These are phyloP conservation scores for Pisolithus thermaeus DNA, from an alignment of 1,284 basidiomycete genomes.

Conservation along the genomic window DNA sequence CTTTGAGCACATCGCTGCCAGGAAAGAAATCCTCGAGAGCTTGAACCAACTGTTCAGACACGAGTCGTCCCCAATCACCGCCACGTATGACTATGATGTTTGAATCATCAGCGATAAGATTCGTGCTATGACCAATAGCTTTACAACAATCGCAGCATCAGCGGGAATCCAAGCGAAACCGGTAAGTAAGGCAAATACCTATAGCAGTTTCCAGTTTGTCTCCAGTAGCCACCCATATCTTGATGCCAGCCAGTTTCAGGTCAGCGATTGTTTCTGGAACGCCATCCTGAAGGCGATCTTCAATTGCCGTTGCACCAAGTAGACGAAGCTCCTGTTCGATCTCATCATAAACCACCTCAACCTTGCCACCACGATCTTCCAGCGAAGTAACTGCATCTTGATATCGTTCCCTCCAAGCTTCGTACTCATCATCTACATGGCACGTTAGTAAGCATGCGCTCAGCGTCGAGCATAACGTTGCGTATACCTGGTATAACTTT, in stretches of 20 bases:
- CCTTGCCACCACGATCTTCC: slow-evolving; percentile 73
- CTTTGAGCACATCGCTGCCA: slow-evolving; percentile 50
- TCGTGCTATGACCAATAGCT: slow-evolving; percentile 97
- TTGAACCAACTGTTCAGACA: slow-evolving; percentile 77
- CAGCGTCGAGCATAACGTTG: slow-evolving; percentile 2
- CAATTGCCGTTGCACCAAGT: slow-evolving; percentile 95
- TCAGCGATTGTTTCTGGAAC: slow-evolving; percentile 97
- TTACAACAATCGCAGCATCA: slow-evolving; percentile 4
- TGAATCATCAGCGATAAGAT: slow-evolving; percentile 83
- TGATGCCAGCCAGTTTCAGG: slow-evolving; percentile 95
- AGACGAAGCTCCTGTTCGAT: slow-evolving; percentile 82
- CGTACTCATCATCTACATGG: slow-evolving; percentile 66
- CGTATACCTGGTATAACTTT: slow-evolving; percentile 67
- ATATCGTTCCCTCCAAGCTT: slow-evolving; percentile 76
- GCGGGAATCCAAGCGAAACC: not conserved
- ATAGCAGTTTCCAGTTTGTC: slow-evolving; percentile 99
- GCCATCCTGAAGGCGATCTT: slow-evolving; percentile 95
- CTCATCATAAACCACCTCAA: slow-evolving; percentile 77
- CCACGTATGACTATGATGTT: slow-evolving; percentile 93
- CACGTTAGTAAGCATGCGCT: slow-evolving; percentile 5
- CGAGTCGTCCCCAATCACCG: slow-evolving; percentile 52
- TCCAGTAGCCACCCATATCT: slow-evolving; percentile 98
- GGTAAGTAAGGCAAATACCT: slow-evolving; percentile 38
- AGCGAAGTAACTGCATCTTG: slow-evolving; percentile 77
- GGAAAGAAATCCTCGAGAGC: slow-evolving; percentile 92